A percentile compares a stretch with the other conserved stretches of the same genome.
Conservation (phyloP, 345 rosid genomes). For the Theobroma cacao region DNA sequence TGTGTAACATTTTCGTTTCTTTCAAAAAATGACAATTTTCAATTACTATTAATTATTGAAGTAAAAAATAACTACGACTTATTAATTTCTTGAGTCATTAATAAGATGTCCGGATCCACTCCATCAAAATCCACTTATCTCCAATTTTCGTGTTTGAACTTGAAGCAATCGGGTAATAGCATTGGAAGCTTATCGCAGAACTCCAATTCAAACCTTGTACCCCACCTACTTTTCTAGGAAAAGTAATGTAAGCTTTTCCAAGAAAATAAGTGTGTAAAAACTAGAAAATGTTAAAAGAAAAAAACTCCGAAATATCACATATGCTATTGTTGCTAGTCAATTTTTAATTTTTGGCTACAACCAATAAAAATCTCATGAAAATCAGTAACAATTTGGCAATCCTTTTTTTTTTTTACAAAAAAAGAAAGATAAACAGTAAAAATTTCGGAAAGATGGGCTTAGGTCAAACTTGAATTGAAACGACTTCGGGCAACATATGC, state of each 20-base stretch:
- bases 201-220: not conserved
- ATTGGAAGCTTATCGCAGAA: not conserved
- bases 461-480: not conserved
- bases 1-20: no score
- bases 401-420: no score
- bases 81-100: no score
- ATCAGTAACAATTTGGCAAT: not conserved
- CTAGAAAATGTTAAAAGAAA: not conserved
- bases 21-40: no score
- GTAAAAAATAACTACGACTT: no score
- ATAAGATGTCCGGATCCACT: no score
- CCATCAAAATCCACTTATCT: no score
- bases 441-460: not conserved
- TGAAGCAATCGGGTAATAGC: not conserved
- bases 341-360: not conserved
- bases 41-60: no score
- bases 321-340: not conserved
- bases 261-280: not conserved
- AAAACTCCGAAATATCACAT: not conserved
- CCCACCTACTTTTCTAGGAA: not conserved
- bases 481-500: no score
- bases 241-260: not conserved
- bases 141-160: not conserved
- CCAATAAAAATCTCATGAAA: not conserved
- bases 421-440: no score